Base-by-base conservation (phyloP, 495 filamentous ascomycete species). In the Xylaria grammica region DNA sequence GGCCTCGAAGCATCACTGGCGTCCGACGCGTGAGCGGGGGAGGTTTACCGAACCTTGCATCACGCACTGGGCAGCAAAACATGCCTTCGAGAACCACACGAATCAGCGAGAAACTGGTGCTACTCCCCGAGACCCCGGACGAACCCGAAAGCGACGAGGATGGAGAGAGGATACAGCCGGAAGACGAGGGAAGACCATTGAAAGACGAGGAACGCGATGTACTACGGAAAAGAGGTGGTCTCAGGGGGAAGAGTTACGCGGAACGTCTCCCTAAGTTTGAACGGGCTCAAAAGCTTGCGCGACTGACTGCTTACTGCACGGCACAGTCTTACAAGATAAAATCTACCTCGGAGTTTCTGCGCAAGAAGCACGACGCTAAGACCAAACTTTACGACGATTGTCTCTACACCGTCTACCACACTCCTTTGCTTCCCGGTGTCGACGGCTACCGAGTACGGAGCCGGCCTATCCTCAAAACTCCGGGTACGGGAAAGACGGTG, bases 321-420 rank as follows among this genome's bases (percentile, higher is more conserved):
- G 96, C 96, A 4, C 92, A 97, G 78, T 90, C 90, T 11, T 97
- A 90, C 76, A 94, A 92, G 78, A 88, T 96, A 81, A 89, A 90
- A 69, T 85, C 88, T 27, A 90, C 92, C 44, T 92, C 92, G 20
- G 85, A 90, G 49, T 99, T 99, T 78, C 83, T 97, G 38, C 91
- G 90, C 72, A 91, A 89, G 49, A 87, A 87, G 71, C 95, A 99
- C 83, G 89, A 89, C n/a, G 96, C 93, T 0, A 87, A 91, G 78
- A 96, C 94, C 44, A 99, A 99, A 75, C 83, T 98, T n/a, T 99
- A 99, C 75, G 96, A 98, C 75, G 96, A 99, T 72, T 98, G 96
- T 72, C 82, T 99, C 20, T 99, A 99, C 70, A 90, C 88, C 5
- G 95, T 94, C 32, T 99, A 98, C 75, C 94, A 98, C 78, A 79